Evolutionary conservation across 2,329 filamentous ascomycete genomes (phyloP).

Genomic region (Colletotrichum sp.): DNA sequence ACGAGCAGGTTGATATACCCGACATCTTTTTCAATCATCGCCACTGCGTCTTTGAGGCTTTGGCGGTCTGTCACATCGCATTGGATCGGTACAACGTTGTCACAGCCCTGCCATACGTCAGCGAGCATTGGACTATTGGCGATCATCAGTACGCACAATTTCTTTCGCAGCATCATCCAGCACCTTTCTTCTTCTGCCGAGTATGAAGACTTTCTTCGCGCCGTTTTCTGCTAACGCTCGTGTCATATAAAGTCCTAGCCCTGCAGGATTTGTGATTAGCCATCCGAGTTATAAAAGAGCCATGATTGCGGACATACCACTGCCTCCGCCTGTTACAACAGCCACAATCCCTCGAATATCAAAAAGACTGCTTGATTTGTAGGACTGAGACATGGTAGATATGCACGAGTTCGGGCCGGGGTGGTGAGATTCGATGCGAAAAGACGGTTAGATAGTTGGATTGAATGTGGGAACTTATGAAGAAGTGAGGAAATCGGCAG

Average conservation of each 20-base stretch:
- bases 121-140: not conserved
- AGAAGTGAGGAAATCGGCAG: not conserved
- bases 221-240: not conserved
- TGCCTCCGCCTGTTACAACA: not conserved
- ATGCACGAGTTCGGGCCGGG: too few relatives aligned
- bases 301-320: not conserved
- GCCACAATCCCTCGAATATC: not conserved
- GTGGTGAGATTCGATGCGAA: too few relatives aligned
- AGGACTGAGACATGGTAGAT: not conserved
- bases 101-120: not conserved
- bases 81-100: not conserved
- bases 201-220: not conserved
- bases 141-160: not conserved
- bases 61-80: not conserved
- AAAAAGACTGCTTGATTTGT: not conserved
- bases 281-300: rapidly evolving
- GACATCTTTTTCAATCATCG: not conserved
- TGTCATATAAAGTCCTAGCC: not conserved
- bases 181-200: not conserved
- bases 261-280: not conserved
- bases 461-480: not conserved
- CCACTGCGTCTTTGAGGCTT: not conserved
- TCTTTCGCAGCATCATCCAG: not conserved
- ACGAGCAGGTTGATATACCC: not conserved
- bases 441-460: too few relatives aligned